These are phyloP conservation scores for Phaeomoniella chlamydospora DNA, from an alignment of 2,329 filamentous ascomycete species.

Conservation along the genomic window DNA sequence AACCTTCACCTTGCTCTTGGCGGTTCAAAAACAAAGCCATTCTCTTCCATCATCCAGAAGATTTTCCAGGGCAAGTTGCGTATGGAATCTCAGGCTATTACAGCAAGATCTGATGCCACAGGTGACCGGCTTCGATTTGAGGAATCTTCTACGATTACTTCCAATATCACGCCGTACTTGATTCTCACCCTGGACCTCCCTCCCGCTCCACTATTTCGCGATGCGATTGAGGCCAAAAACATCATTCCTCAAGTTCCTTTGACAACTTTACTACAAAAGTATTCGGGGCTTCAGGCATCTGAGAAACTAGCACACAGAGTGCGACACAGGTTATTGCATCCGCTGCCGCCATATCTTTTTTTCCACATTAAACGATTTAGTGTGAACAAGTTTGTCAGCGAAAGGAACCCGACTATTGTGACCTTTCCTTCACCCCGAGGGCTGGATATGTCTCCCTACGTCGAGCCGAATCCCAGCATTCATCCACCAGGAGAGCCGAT, in stretches of 20 bases:
- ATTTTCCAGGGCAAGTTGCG: conserved; percentile 89
- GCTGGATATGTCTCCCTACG: conserved; percentile 79
- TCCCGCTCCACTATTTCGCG: conserved; percentile 85
- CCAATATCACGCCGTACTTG: conserved; percentile 66
- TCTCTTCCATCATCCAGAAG: conserved; percentile 74
- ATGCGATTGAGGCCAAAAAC: conserved; percentile 72
- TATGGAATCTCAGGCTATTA: conserved; percentile 87
- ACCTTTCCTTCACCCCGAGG: conserved; percentile 76
- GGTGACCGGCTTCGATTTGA: conserved; percentile 85
- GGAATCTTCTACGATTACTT: conserved; percentile 69
- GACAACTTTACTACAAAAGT: conserved; percentile 72
- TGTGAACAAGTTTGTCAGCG: conserved; percentile 88
- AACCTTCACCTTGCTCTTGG: conserved; percentile 84
- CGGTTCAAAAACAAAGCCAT: conserved; percentile 73
- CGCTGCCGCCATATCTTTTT: conserved; percentile 76
- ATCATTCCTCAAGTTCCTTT: conserved; percentile 75
- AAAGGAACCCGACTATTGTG: conserved; percentile 95
- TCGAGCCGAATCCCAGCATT: conserved; percentile 66
- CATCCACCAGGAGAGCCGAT: conserved; percentile 68
- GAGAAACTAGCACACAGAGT: conserved; percentile 81
- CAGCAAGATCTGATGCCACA: conserved; percentile 66
- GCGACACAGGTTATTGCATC: conserved; percentile 78
- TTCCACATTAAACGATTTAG: conserved; percentile 97
- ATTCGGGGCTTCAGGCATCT: conserved; percentile 76
- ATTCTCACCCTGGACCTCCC: conserved; percentile 89